Conservation (phyloP, 345 rosid species). For the Camelina hispida region DNA sequence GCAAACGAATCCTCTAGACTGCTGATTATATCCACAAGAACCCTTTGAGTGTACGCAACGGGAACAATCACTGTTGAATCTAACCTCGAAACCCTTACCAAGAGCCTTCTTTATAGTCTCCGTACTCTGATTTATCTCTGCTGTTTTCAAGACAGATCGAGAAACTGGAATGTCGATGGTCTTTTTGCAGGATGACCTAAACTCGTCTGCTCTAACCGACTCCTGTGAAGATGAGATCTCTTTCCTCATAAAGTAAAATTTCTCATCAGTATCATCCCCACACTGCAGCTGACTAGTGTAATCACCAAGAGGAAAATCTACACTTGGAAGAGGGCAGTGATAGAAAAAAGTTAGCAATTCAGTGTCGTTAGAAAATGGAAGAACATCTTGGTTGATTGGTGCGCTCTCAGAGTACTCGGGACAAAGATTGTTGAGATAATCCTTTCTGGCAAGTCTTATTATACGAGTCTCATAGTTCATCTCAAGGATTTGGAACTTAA, state of each 20-base stretch:
- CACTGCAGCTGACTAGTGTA: not conserved
- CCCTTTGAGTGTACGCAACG: conserved; percentile 7
- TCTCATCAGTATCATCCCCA: rapidly evolving
- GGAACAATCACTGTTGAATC: conserved; percentile 11
- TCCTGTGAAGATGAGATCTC: not conserved
- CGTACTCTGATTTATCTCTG: not conserved
- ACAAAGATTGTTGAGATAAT: not conserved
- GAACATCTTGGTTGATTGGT: not conserved
- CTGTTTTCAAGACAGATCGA: not conserved
- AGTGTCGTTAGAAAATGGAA: not conserved
- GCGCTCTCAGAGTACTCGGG: not conserved
- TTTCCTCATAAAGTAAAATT: not conserved
- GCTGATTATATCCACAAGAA: conserved; percentile 34
- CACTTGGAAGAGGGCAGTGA: conserved; percentile 5
- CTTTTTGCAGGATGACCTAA: conserved; percentile 9
- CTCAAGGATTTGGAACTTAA: not conserved
- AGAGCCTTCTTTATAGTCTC: conserved; percentile 33
- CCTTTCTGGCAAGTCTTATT: not conserved
- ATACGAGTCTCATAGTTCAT: not conserved
- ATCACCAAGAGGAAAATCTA: too few species aligned
- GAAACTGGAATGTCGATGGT: conserved; percentile 31
- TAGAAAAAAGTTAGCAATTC: conserved; percentile 37
- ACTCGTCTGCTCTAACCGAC: not conserved
- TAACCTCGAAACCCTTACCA: conserved; percentile 38
- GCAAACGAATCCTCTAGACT: conserved; percentile 25